Base-by-base conservation (phyloP, 169 alveolate species). In the Plasmodium sp. region DNA sequence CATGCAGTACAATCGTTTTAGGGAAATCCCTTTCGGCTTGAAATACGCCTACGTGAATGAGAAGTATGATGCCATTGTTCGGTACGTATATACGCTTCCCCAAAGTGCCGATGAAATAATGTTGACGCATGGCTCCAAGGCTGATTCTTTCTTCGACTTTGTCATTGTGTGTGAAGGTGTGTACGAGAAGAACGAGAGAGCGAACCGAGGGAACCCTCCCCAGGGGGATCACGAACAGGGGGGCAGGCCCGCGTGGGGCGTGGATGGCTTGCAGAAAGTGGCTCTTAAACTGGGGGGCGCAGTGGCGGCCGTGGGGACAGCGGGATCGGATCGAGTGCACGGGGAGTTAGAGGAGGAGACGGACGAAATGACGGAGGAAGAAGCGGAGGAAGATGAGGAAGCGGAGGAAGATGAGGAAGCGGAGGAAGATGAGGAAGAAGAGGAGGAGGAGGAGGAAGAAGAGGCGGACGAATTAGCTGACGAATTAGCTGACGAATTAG, bases 121-220 rank as follows among this genome's bases (percentile, higher is more conserved):
- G 48, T 22, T 80, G 58, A 41, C 16, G 18, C 80, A 22, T 90
- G 54, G 51, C 12, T 5, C 43, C n/a, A 67, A 33, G 67, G 41
- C 86, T 12, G 91, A 90, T 41, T 3, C 73, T 62, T 22, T 31
- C 43, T 90, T 45, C 75, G 90, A 90, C 39, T 80, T 90, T 80
- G 94, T 90, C 72, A 81, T 90, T 80, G 39, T 90, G 36, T 90
- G 84, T 67, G 94, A 90, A 34, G 94, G 94, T 1, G 45, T 80
- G 43, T 39, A 51, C 2, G 43, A 54, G 74, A n/a, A 58, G 51
- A 7, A 58, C n/a, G 2, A 16, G 22, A 31, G 83, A 33, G 6
- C 6, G 16, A 33, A n/a, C 0, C 27, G 48, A 27, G 34, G 54
- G 6, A 41, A 14, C 10, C 16, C 6, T 71, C 36, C 22, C 36